phyloP scores from a whole-genome alignment of 192 early-diverging fungal genomes.

The Coemansia sp. region DNA sequence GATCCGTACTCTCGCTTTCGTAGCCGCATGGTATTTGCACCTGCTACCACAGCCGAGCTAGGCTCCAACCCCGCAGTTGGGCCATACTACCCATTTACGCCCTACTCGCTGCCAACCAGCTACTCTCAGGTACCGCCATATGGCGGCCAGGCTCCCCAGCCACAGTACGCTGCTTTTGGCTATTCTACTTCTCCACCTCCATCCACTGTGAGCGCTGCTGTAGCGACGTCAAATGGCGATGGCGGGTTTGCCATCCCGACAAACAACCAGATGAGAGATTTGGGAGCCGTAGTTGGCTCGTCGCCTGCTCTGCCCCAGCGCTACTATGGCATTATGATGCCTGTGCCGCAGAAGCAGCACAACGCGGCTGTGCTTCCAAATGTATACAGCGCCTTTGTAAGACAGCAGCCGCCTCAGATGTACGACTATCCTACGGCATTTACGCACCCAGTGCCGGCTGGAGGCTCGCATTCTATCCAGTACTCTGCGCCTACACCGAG shows the following conservation, averaged over 20 bases:
- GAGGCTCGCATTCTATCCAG: neutral
- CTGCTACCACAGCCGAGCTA: neutral
- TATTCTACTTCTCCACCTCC: conserved; percentile 16
- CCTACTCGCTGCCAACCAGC: conserved; percentile 17
- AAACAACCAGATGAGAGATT: neutral
- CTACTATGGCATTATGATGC: conserved; percentile 16
- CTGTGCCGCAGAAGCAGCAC: conserved; percentile 18
- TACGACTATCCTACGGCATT: conserved; percentile 8
- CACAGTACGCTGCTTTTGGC: conserved; percentile 16
- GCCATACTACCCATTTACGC: conserved; percentile 12
- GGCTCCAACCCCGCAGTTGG: conserved; percentile 1
- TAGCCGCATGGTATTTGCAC: neutral
- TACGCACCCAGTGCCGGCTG: neutral
- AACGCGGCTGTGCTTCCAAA: conserved; percentile 2
- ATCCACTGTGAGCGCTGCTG: neutral
- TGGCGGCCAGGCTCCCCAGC: conserved; percentile 22
- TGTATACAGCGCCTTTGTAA: neutral
- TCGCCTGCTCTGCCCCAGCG: conserved; percentile 10
- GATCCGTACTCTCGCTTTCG: conserved; percentile 60
- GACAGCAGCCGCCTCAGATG: conserved; percentile 5
- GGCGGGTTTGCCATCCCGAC: conserved; percentile 20
- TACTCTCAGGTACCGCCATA: conserved; percentile 28
- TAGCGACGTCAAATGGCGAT: neutral
- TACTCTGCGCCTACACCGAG: conserved; percentile 13
- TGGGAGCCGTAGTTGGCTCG: neutral